Evolutionary conservation across 495 filamentous ascomycete genomes (phyloP).

Genomic region (Tuber borchii): DNA sequence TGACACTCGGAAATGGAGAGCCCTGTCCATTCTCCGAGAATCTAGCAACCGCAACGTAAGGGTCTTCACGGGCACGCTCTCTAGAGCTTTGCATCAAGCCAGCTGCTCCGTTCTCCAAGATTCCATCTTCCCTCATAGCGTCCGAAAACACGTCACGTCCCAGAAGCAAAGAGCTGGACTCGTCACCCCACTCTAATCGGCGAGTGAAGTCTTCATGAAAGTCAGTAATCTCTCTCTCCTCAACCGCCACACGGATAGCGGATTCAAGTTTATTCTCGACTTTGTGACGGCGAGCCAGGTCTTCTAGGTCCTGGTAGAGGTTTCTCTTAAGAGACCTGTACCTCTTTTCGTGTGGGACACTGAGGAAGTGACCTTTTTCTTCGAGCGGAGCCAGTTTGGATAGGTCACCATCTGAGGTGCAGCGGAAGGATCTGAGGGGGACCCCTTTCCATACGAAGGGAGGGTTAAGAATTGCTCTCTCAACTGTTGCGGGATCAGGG

Average conservation of each 20-base stretch:
- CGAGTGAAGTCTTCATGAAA: slow-evolving; percentile 28
- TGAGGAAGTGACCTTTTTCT: slow-evolving; percentile 24
- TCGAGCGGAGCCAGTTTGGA: slow-evolving; percentile 22
- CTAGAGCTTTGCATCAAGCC: neutral
- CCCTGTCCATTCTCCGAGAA: slow-evolving; percentile 21
- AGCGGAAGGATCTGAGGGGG: slow-evolving; percentile 23
- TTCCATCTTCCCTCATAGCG: slow-evolving; percentile 8
- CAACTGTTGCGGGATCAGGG: slow-evolving; percentile 15
- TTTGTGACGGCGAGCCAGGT: slow-evolving; percentile 20
- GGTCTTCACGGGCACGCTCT: neutral
- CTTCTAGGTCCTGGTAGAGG: slow-evolving; percentile 20
- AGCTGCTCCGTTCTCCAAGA: slow-evolving; percentile 10
- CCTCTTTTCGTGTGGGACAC: slow-evolving; percentile 17
- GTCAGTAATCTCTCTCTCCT: slow-evolving; percentile 14
- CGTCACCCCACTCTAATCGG: slow-evolving; percentile 23
- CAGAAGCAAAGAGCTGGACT: slow-evolving; percentile 23
- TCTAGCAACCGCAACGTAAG: slow-evolving; percentile 4
- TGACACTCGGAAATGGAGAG: slow-evolving; percentile 29
- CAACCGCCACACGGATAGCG: slow-evolving; percentile 15
- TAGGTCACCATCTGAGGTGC: slow-evolving; percentile 15
- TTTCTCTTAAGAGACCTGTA: slow-evolving; percentile 20
- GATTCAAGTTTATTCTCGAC: slow-evolving; percentile 28
- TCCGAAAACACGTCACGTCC: neutral
- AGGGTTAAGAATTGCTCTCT: slow-evolving; percentile 20
- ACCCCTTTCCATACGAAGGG: slow-evolving; percentile 31